Evolutionary conservation across 2,329 filamentous ascomycete species (phyloP), one percentile per base, ranked within the genome.

Genomic region (Penicillium polonicum): DNA sequence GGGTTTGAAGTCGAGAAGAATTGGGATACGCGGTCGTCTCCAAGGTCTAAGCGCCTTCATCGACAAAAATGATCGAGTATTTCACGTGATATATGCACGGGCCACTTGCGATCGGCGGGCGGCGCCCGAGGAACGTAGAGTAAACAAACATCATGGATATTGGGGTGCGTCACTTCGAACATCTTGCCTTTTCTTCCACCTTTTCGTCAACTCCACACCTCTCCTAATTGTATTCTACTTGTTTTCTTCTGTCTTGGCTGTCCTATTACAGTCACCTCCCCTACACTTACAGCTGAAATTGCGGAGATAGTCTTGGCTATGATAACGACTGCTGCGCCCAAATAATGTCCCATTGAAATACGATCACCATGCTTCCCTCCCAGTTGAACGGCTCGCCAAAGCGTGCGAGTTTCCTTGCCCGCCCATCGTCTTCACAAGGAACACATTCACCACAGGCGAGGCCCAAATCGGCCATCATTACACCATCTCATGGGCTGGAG

Each of bases 391-490:
- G 85, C 74, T 85, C 87, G 66, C 84, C 88, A 72, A 90, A 88
- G 80, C 88, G 91, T 69, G 89, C 86, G 72, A 93, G 91, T 77
- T 89, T 90, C 17, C 95, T 96, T 72, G 82, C 83, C 59, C 85
- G 91, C 70, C 85, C 65, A 43, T 65, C 89, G 17, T 82, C 88
- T 23, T 89, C 90, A 33, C 83, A 88, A 42, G 82, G 79, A 49
- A 81, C 85, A 5, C 68, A 68, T 38, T 66, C 70, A 35, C 62
- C 63, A 59, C 61, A 69, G 41, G 33, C 64, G 36, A 79, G 91
- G 65, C 90, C 91, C 10, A 92, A 91, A 71, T 96, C 92, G 3
- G 84, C 86, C 57, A 80, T 92, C 58, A 85, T 92, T 69, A 80
- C 86, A 43, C 83, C 87, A n/a, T 80, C 86, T 4, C 69, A 73